phyloP scores from a whole-genome alignment of 768 basidiomycete genomes.

The Boletus bicolor region DNA sequence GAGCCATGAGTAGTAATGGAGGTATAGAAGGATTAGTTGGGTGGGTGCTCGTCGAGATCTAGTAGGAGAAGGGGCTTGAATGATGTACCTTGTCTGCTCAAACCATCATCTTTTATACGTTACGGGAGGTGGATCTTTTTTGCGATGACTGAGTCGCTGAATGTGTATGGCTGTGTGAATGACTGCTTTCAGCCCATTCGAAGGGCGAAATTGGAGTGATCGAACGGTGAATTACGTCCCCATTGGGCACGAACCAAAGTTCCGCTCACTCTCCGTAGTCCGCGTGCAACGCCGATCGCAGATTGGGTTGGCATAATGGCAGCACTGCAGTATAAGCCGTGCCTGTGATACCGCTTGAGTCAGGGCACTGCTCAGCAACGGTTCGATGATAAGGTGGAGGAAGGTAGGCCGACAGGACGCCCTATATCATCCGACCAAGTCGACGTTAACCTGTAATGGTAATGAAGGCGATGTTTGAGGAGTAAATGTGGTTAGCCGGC shows the following conservation, averaged over 20 bases:
- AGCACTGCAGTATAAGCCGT: neutral
- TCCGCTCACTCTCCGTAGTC: constrained; percentile 3
- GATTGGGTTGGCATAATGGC: constrained; percentile 1
- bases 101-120: constrained; percentile 21
- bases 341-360: neutral
- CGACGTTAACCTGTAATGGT: neutral
- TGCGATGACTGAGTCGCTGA: neutral
- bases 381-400: constrained; percentile 6
- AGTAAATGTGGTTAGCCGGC: neutral
- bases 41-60: neutral
- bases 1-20: constrained; percentile 10
- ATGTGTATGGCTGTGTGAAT: neutral
- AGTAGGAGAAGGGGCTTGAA: neutral
- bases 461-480: neutral
- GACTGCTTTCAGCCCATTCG: neutral
- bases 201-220: too few species aligned
- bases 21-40: neutral
- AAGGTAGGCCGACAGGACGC: neutral
- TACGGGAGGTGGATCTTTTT: neutral
- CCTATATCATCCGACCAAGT: neutral
- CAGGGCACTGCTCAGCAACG: constrained; percentile 1
- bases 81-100: neutral
- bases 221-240: too few species aligned
- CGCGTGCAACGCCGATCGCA: constrained; percentile 9
- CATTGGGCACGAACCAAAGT: neutral